These are phyloP conservation scores for Colletotrichum agaves DNA, from an alignment of 2,329 filamentous ascomycete genomes.

Conservation along the genomic window DNA sequence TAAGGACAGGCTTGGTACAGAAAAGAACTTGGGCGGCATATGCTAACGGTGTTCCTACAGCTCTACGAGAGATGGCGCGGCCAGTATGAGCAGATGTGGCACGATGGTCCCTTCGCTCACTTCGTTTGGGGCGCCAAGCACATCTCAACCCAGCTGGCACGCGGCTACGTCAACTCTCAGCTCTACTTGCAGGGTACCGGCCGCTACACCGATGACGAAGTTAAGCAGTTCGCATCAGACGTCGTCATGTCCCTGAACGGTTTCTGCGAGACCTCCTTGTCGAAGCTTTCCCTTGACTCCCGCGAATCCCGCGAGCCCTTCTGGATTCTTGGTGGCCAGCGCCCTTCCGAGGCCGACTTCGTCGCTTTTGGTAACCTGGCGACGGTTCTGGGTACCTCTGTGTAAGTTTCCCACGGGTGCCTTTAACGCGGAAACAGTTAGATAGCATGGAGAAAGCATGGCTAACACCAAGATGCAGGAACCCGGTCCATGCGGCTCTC, in stretches of 20 bases:
- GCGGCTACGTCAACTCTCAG: conserved; percentile 37
- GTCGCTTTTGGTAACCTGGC: conserved; percentile 33
- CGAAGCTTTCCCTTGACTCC: conserved; percentile 25
- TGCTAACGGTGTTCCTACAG: conserved; percentile 21
- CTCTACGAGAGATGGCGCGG: conserved; percentile 41
- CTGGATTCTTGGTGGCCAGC: conserved; percentile 41
- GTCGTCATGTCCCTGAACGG: conserved; percentile 38
- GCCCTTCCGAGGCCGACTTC: conserved; percentile 41
- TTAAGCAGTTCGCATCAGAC: conserved; percentile 37
- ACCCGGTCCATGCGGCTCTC: conserved; percentile 34
- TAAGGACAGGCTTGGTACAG: conserved; percentile 8
- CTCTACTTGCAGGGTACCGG: conserved; percentile 40
- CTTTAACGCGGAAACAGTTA: not conserved
- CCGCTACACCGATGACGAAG: conserved; percentile 38
- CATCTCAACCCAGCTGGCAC: conserved; percentile 22
- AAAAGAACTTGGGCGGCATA: no score
- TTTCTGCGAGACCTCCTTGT: conserved; percentile 34
- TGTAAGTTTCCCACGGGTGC: conserved; percentile 24
- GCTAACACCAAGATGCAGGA: not conserved
- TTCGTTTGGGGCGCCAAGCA: conserved; percentile 38
- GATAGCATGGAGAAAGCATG: not conserved
- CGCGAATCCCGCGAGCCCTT: conserved; percentile 36
- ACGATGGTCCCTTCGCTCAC: conserved; percentile 38
- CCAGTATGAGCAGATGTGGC: conserved; percentile 38
- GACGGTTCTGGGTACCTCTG: conserved; percentile 31